Base-by-base conservation (phyloP, 1,284 basidiomycete species). In the Moniliella sp. region DNA sequence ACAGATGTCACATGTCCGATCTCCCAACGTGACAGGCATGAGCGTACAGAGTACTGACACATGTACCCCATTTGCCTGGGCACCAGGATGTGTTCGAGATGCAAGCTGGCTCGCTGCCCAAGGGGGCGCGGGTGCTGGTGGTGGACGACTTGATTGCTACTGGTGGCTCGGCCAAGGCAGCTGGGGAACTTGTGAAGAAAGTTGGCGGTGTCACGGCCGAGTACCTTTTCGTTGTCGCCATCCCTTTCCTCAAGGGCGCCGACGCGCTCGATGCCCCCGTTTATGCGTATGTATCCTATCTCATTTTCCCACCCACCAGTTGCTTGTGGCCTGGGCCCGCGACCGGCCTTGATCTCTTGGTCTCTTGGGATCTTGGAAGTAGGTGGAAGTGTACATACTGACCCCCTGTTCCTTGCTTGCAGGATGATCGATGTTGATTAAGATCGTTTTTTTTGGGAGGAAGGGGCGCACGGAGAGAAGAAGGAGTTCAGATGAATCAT, bases 81-180 rank as follows among this genome's bases (percentile, higher is more conserved):
- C n/a, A n/a, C n/a, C 38, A 83, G 77, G 86, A 93, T 57, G 66
- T 72, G 8, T 91, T 93, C 53, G 84, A 97, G 65, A 88, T 97
- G 73, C 91, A 97, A 64, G 68, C 71, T 25, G 78, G 75, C 36
- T 75, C 79, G 2, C 79, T 99, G 54, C 69, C 74, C 1, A 30
- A 44, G 18, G 81, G 81, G 18, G 76, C 88, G 58, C 78, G 67
- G 35, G 82, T 86, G 17, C 63, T 99, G 25, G 69, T 97, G 29
- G 69, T 99, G 18, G 91, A 99, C 62, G 91, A 99, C 62, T 68
- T 99, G 23, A 84, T 99, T 43, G 91, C 91, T 0, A 97, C 91
- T 27, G 82, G 83, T 40, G 91, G 91, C 5, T 93, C 84, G 11
- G 91, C 91, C 3, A 75, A 74, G 43, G 86, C 86, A 1, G 86